These are phyloP conservation scores for Lepidium didymum DNA, from an alignment of 345 rosid species.

Conservation along the genomic window DNA sequence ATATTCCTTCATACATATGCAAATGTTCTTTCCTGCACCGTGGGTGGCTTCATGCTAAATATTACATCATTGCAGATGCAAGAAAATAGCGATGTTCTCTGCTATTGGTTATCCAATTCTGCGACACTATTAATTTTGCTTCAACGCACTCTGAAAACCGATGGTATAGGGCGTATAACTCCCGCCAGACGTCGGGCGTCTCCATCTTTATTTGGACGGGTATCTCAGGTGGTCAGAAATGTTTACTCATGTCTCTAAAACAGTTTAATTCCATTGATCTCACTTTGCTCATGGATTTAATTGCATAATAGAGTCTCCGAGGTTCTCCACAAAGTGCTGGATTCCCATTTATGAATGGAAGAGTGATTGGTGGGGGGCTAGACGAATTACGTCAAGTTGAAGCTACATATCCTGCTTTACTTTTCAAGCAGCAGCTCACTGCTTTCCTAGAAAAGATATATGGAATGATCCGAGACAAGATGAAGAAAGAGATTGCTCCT, in stretches of 20 bases:
- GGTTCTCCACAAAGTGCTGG: slow-evolving; percentile 86
- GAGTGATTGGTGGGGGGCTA: slow-evolving; percentile 45
- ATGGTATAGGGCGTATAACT: slow-evolving; percentile 40
- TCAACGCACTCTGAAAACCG: slow-evolving; percentile 85
- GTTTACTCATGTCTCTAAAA: not conserved
- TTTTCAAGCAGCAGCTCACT: slow-evolving; percentile 95
- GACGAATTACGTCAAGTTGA: slow-evolving; percentile 82
- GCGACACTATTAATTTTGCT: slow-evolving; percentile 75
- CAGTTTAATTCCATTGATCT: not conserved
- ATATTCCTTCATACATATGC: slow-evolving; percentile 7
- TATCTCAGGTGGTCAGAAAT: slow-evolving; percentile 61
- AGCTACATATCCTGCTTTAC: slow-evolving; percentile 92
- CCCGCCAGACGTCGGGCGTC: slow-evolving; percentile 70
- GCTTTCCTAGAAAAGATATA: slow-evolving; percentile 99
- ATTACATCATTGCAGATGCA: slow-evolving; percentile 46
- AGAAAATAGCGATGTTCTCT: slow-evolving; percentile 62
- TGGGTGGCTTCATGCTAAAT: slow-evolving; percentile 14
- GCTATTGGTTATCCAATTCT: slow-evolving; percentile 92
- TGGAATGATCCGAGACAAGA: slow-evolving; percentile 90
- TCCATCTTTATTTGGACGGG: slow-evolving; percentile 75
- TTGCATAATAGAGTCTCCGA: slow-evolving; percentile 56
- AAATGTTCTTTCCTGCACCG: slow-evolving; percentile 11
- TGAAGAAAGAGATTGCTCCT: slow-evolving; percentile 92
- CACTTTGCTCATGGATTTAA: slow-evolving; percentile 6
- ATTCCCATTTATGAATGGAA: slow-evolving; percentile 64